Percentiles rank a stretch among this genome's conserved stretches.
phyloP scores from a whole-genome alignment of 2,329 filamentous ascomycete genomes.

The Dactylellina parvicollis region DNA sequence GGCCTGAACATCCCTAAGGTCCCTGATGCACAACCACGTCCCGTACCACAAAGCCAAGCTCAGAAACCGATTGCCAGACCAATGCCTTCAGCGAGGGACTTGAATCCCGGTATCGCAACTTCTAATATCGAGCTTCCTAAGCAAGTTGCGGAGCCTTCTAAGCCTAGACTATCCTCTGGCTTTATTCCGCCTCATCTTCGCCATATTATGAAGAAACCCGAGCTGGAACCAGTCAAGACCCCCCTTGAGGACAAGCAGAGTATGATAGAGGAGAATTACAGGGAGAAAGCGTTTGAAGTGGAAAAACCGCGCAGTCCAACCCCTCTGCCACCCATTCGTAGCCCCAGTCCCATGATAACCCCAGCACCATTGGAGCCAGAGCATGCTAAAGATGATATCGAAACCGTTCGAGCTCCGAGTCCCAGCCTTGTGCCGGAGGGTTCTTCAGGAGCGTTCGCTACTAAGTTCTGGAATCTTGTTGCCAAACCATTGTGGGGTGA shows the following conservation, averaged over 20 bases:
- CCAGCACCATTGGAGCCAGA: background rate
- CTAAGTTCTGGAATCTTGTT: conserved; percentile 16
- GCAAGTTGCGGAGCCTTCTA: background rate
- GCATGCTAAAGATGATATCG: background rate
- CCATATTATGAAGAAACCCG: conserved; percentile 6
- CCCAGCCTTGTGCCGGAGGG: background rate
- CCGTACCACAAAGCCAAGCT: background rate
- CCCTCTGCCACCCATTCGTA: background rate
- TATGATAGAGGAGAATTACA: background rate
- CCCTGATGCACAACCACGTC: background rate
- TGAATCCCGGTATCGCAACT: background rate
- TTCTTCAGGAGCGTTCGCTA: background rate
- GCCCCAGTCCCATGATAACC: background rate
- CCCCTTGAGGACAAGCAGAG: background rate
- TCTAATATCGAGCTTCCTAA: background rate
- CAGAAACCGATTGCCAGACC: conserved; percentile 24
- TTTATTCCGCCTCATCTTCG: conserved; percentile 47
- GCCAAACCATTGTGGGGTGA: conserved; percentile 29
- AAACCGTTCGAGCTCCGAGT: background rate
- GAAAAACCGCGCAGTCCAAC: background rate
- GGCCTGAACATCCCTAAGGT: conserved; percentile 15
- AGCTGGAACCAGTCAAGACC: background rate
- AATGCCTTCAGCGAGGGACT: conserved; percentile 46
- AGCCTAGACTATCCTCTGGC: background rate
- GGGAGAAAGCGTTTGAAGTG: background rate